A percentile compares a stretch with the other conserved stretches of the same genome.
Evolutionary conservation across 2,329 filamentous ascomycete species (phyloP).

Genomic region (Emergomyces pasteurianus): DNA sequence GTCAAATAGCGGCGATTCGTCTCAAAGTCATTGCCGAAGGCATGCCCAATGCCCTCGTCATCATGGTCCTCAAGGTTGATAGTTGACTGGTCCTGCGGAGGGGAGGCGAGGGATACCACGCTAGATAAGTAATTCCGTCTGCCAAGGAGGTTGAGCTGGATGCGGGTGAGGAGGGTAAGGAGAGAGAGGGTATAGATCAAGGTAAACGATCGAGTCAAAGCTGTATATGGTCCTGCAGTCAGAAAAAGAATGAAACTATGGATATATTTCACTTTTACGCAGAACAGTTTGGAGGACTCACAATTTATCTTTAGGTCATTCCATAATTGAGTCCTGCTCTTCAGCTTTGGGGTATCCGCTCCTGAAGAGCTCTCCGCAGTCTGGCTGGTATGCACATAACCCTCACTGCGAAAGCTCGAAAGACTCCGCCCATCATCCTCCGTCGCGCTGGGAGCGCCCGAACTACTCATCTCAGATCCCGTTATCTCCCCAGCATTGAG

Average conservation of each 20-base stretch:
- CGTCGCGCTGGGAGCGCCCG: constrained; percentile 51
- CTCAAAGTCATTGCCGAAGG: constrained; percentile 87
- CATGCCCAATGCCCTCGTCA: constrained; percentile 66
- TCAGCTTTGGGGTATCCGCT: constrained; percentile 40
- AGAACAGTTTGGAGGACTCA: constrained; percentile 39
- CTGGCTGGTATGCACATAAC: constrained; percentile 74
- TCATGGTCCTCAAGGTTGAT: constrained; percentile 92
- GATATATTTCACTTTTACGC: not conserved
- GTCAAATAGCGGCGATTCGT: constrained; percentile 91
- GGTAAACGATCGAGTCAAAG: constrained; percentile 82
- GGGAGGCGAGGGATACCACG: constrained; percentile 79
- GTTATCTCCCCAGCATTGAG: constrained; percentile 44
- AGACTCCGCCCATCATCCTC: constrained; percentile 77
- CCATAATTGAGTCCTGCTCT: constrained; percentile 88
- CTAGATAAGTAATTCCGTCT: constrained; percentile 91
- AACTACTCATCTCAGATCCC: constrained; percentile 45
- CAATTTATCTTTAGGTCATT: constrained; percentile 94
- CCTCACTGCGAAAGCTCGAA: constrained; percentile 64
- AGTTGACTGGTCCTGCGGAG: constrained; percentile 53
- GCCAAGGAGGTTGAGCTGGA: constrained; percentile 93
- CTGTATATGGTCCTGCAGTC: constrained; percentile 33
- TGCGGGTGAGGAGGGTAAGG: constrained; percentile 79
- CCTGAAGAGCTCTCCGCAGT: constrained; percentile 46
- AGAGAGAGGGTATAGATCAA: constrained; percentile 83
- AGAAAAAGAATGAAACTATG: not conserved